phyloP scores from a whole-genome alignment of 2,329 filamentous ascomycete species.

The Neoarthrinium moseri region DNA sequence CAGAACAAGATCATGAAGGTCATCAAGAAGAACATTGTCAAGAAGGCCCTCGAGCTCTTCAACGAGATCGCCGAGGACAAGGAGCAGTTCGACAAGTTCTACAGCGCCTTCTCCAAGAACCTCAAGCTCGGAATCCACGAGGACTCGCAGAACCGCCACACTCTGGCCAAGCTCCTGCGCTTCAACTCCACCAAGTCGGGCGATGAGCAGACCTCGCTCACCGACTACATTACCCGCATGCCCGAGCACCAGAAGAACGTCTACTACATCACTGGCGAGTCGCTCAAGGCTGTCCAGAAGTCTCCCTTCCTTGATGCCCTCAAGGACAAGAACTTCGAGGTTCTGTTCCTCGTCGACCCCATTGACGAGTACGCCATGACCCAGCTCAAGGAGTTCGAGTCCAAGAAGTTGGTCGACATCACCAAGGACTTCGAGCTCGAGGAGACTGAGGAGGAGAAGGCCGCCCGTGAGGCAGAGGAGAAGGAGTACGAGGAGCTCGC shows the following conservation, averaged over 20 bases:
- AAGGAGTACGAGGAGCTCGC: conserved; percentile 95
- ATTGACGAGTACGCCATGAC: conserved; percentile 99
- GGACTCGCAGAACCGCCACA: conserved; percentile 92
- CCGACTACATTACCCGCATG: conserved; percentile 99
- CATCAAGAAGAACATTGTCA: conserved; percentile 99
- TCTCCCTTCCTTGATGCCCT: conserved; percentile 98
- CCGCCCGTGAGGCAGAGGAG: conserved; percentile 89
- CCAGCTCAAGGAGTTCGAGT: conserved; percentile 99
- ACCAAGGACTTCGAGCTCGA: conserved; percentile 99
- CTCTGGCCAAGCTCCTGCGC: conserved; percentile 96
- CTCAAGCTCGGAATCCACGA: conserved; percentile 99
- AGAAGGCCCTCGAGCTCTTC: conserved; percentile 99
- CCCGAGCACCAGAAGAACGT: conserved; percentile 99
- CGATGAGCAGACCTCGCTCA: conserved; percentile 89
- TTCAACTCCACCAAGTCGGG: conserved; percentile 99
- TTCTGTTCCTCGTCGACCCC: conserved; percentile 98
- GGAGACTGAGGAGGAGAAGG: conserved; percentile 99
- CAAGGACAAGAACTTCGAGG: conserved; percentile 99
- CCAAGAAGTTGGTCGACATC: conserved; percentile 99
- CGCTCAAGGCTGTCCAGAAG: conserved; percentile 95
- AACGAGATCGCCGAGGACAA: conserved; percentile 98
- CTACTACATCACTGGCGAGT: conserved; percentile 99
- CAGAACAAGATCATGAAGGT: conserved; percentile 99
- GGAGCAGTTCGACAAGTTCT: conserved; percentile 99
- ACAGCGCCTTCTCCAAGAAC: conserved; percentile 99